Conservation (phyloP, 106 monocot species). For the Iris macrosiphon region DNA sequence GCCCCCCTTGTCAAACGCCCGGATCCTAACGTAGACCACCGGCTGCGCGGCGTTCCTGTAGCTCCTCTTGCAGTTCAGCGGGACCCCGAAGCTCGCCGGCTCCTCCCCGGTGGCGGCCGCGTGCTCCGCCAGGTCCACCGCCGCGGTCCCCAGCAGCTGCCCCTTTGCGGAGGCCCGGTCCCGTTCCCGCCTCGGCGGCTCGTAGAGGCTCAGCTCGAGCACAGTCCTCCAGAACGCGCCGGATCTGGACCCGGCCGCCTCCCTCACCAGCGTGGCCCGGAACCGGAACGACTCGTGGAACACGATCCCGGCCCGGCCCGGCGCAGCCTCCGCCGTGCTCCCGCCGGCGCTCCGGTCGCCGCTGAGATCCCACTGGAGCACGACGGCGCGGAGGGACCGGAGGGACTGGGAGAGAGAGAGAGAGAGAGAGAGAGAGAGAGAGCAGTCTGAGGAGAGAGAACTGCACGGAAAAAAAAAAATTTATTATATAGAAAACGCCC, state of each 20-base stretch:
- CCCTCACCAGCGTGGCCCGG: conserved; percentile 42
- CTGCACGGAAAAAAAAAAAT: too few relatives aligned
- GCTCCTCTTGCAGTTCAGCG: conserved; percentile 55
- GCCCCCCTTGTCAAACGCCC: conserved; percentile 38
- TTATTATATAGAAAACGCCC: too few relatives aligned
- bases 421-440: too few relatives aligned
- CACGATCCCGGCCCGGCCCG: conserved; percentile 47
- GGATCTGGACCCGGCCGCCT: conserved; percentile 17
- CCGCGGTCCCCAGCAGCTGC: conserved; percentile 52
- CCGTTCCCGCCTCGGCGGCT: conserved; percentile 46
- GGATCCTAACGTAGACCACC: conserved; percentile 51
- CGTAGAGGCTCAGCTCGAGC: conserved; percentile 69
- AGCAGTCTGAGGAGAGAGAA: too few relatives aligned
- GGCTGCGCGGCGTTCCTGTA: conserved; percentile 51
- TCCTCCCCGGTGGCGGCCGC: conserved; percentile 61
- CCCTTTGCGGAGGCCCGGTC: conserved; percentile 52
- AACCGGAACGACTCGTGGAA: conserved; percentile 80
- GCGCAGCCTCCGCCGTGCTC: conserved; percentile 25
- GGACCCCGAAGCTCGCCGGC: conserved; percentile 28
- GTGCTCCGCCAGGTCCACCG: conserved; percentile 63
- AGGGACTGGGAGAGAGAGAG: conserved; percentile 74
- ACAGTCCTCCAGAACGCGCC: conserved; percentile 56
- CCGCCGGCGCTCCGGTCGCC: conserved; percentile 51
- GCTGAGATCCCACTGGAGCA: conserved; percentile 81
- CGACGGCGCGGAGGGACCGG: conserved; percentile 51